Percentiles rank a stretch among this genome's conserved stretches.
These are phyloP conservation scores for Aurinia saxatilis DNA, from an alignment of 345 rosid genomes.

Conservation along the genomic window DNA sequence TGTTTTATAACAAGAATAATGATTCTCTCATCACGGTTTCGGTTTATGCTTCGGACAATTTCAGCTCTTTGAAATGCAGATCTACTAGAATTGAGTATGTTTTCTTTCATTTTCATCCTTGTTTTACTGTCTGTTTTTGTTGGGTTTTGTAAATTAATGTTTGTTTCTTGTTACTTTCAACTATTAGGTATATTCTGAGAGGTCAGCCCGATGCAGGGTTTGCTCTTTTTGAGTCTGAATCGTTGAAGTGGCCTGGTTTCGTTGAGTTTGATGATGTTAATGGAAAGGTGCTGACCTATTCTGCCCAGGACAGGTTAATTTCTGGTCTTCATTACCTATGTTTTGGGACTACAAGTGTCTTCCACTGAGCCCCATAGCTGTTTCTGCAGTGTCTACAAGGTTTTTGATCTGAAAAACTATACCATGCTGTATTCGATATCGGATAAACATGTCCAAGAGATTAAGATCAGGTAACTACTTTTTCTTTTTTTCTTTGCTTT, in stretches of 20 bases:
- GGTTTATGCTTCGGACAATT: constrained; percentile 85
- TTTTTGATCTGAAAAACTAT: constrained; percentile 89
- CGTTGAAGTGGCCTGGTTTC: constrained; percentile 99
- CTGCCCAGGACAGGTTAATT: constrained; percentile 85
- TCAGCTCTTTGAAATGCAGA: constrained; percentile 96
- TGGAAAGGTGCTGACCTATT: constrained; percentile 91
- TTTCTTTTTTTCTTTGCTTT: background rate
- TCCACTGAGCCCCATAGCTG: constrained; percentile 7
- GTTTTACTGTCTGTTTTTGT: background rate
- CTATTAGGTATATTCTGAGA: constrained; percentile 72
- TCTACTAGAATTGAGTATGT: constrained; percentile 88
- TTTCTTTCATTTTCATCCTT: background rate
- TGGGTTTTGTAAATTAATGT: background rate
- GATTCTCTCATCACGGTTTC: constrained; percentile 97
- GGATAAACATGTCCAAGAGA: constrained; percentile 84
- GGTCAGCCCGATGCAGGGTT: constrained; percentile 95
- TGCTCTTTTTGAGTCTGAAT: constrained; percentile 90
- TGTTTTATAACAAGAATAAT: constrained; percentile 90
- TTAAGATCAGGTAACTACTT: constrained; percentile 92
- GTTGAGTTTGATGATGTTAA: constrained; percentile 99
- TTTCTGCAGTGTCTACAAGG: constrained; percentile 79
- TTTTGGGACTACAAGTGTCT: constrained; percentile 1
- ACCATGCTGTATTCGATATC: constrained; percentile 89
- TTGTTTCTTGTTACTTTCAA: constrained; percentile 3
- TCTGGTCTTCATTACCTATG: background rate